phyloP scores from a whole-genome alignment of 108 stramenopile genomes.

The Craspedostauros australis region DNA sequence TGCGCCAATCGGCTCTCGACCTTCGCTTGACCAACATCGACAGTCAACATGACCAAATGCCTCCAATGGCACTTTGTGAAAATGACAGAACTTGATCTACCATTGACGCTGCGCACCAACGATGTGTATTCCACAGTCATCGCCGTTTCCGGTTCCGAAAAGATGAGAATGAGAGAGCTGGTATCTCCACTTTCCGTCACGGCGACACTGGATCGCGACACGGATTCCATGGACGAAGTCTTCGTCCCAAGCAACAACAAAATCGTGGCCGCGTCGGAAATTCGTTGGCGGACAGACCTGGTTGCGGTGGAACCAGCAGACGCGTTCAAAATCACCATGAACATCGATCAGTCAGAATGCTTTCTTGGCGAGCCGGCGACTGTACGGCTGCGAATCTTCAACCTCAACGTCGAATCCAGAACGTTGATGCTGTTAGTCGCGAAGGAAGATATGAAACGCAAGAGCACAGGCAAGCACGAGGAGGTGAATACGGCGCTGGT shows the following conservation, averaged over 20 bases:
- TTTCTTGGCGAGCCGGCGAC: slow-evolving; percentile 57
- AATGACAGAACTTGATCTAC: slow-evolving; percentile 56
- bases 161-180: slow-evolving; percentile 52
- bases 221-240: background rate
- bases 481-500: slow-evolving; percentile 62
- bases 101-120: slow-evolving; percentile 49
- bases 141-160: slow-evolving; percentile 61
- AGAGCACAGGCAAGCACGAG: slow-evolving; percentile 12
- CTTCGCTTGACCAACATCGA: too few species aligned
- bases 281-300: slow-evolving; percentile 63
- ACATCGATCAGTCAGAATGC: slow-evolving; percentile 22
- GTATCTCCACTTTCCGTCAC: slow-evolving; percentile 70
- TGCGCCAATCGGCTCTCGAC: too few species aligned
- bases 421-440: slow-evolving; percentile 77
- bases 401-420: slow-evolving; percentile 57
- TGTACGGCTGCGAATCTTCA: slow-evolving; percentile 58
- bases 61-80: slow-evolving; percentile 73
- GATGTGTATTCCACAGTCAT: slow-evolving; percentile 70
- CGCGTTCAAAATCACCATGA: slow-evolving; percentile 70
- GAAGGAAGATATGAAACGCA: slow-evolving; percentile 42
- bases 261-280: slow-evolving; percentile 61
- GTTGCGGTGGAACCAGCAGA: slow-evolving; percentile 72
- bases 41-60: slow-evolving; percentile 67
- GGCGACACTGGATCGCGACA: slow-evolving; percentile 33
- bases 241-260: slow-evolving; percentile 4